A percentile compares a stretch with the other conserved stretches of the same genome.
phyloP scores from a whole-genome alignment of 345 rosid species.

The Salix purpurea region DNA sequence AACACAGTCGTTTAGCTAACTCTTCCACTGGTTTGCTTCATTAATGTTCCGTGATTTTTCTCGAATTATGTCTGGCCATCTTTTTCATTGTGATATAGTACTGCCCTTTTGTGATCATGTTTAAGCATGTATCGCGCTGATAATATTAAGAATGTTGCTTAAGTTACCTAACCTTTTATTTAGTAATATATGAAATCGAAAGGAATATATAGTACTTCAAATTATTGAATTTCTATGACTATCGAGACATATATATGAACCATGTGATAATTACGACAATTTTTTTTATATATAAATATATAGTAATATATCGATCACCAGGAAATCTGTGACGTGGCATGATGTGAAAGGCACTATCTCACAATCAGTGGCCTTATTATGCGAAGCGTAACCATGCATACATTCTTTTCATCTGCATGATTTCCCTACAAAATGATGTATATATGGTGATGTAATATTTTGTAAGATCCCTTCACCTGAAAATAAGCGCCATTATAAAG shows the following conservation, averaged over 20 bases:
- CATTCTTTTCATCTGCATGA: constrained; percentile 2
- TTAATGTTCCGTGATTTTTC: too few relatives aligned
- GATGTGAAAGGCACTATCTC: too few relatives aligned
- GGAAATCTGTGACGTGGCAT: too few relatives aligned
- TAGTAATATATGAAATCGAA: too few relatives aligned
- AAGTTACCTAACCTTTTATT: neutral
- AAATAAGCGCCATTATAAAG: constrained; percentile 74
- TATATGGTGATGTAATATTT: neutral
- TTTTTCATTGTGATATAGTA: neutral
- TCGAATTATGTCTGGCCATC: neutral
- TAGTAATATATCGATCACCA: too few relatives aligned
- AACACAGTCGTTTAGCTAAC: neutral
- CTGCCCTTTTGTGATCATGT: too few relatives aligned
- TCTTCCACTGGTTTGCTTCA: neutral
- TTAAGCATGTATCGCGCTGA: neutral
- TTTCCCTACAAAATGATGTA: neutral
- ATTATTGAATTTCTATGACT: neutral
- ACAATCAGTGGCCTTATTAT: too few relatives aligned
- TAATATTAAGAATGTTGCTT: too few relatives aligned
- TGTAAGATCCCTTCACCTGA: constrained; percentile 40
- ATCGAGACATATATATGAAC: neutral
- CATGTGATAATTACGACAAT: neutral
- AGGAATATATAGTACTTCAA: too few relatives aligned
- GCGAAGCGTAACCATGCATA: neutral
- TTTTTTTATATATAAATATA: too few relatives aligned